These are phyloP conservation scores for Bryum argenteum DNA, from an alignment of 225 moss, liverwort and hornwort species.

Conservation along the genomic window DNA sequence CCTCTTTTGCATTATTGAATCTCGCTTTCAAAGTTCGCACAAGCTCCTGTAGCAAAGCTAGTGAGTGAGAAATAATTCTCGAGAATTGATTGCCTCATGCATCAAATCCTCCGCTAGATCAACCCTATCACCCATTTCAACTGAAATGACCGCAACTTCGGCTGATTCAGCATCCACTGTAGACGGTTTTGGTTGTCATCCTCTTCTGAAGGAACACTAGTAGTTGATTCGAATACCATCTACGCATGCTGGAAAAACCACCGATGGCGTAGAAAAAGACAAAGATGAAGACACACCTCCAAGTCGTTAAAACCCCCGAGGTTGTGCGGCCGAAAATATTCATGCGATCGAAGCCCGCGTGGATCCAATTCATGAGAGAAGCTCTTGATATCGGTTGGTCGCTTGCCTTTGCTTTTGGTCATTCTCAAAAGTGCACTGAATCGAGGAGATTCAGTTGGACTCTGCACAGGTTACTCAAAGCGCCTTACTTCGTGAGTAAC, in stretches of 20 bases:
- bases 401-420: conserved; percentile 82
- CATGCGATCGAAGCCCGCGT: conserved; percentile 81
- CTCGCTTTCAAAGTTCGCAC: conserved; percentile 79
- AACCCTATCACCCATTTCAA: conserved; percentile 12
- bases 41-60: conserved; percentile 66
- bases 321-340: conserved; percentile 87
- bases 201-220: conserved; percentile 1
- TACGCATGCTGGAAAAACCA: conserved; percentile 11
- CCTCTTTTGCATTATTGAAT: conserved; percentile 93
- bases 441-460: conserved; percentile 98
- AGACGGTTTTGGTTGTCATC: not conserved
- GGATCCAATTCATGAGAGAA: conserved; percentile 99
- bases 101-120: conserved; percentile 21
- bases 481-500: conserved; percentile 2
- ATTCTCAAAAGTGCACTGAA: conserved; percentile 93
- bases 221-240: conserved; percentile 7
- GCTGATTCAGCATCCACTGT: not conserved
- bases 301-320: conserved; percentile 77
- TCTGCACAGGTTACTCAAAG: conserved; percentile 52
- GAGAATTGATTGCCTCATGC: conserved; percentile 10
- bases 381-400: conserved; percentile 88
- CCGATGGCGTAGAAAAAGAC: not conserved
- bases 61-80: conserved; percentile 18
- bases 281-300: conserved; percentile 61
- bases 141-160: not conserved